Base-by-base conservation (phyloP, 2,329 filamentous ascomycete genomes). In the Aspergillus pseudoglaucus region DNA sequence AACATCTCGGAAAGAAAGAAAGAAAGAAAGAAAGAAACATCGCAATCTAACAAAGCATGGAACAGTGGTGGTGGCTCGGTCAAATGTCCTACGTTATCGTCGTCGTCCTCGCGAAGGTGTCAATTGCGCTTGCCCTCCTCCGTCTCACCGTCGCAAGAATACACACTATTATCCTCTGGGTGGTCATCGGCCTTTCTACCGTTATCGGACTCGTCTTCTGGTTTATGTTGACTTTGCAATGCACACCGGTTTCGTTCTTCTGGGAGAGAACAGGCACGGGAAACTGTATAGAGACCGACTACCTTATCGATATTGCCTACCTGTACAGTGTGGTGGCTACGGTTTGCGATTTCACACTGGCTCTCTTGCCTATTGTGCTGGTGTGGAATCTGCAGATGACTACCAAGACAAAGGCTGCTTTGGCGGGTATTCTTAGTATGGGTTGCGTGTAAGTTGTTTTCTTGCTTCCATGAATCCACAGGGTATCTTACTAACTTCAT, bases 301-400 rank as follows among this genome's bases (percentile, higher is more conserved):
- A 76, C 46, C 72, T 83, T 23, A 75, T 78, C 46, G 71, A 64
- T 18, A 69, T 81, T 27, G 76, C 74, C 5, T 78, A 79, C 48
- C 59, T 76, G 2, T 79, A 80, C 59, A 78, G 76, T 52, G 71
- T 66, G 2, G 70, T 72, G 15, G 69, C 72, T 17, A 64, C 70
- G 35, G 60, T 71, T 14, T 75, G 75, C 47, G 78, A 81, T 58
- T 74, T 79, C 42, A 75, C 73, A 2, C 60, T 80, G 12, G 69
- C 74, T n/a, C 68, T 80, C 42, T 59, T 81, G 3, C 78, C 78
- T 0, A 70, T 77, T 7, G 75, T 76, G 50, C 66, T 84, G 3
- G 70, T 84, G 1, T 76, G 71, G 67, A 71, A 74, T 22, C 59
- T 83, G 23, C 74, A 81, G 47, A 81, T 84, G 74, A 74, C 74